phyloP scores from a whole-genome alignment of 352 stramenopile genomes.

The Phytopythium boreale region DNA sequence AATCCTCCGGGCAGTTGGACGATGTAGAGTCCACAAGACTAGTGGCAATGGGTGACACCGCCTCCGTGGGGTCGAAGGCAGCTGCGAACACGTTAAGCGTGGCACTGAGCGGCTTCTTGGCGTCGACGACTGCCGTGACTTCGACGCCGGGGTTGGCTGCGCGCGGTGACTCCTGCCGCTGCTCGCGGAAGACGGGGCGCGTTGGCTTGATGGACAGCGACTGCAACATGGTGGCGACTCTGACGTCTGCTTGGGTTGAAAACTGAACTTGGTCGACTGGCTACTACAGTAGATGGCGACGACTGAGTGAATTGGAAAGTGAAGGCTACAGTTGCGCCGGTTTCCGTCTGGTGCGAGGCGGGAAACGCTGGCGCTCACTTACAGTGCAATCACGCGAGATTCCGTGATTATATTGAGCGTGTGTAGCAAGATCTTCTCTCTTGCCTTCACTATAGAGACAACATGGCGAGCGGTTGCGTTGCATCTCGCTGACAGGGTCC shows the following conservation, averaged over 20 bases:
- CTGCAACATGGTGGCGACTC: slow-evolving; percentile 23
- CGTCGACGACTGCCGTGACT: slow-evolving; percentile 16
- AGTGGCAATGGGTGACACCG: not conserved
- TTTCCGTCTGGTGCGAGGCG: not conserved
- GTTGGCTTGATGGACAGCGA: slow-evolving; percentile 31
- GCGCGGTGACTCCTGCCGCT: slow-evolving; percentile 16
- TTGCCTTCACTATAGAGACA: not conserved
- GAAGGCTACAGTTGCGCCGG: not conserved
- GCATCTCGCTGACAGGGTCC: not conserved
- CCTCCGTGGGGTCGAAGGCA: not conserved
- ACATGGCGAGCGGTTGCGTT: not conserved
- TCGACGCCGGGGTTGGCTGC: slow-evolving; percentile 22
- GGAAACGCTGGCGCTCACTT: not conserved
- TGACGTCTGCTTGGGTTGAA: not conserved
- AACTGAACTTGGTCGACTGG: not conserved
- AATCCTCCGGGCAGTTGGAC: not conserved
- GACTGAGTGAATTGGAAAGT: slow-evolving; percentile 19
- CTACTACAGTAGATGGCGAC: not conserved
- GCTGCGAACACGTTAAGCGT: slow-evolving; percentile 26
- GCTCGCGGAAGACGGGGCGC: slow-evolving; percentile 16
- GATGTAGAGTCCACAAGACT: not conserved
- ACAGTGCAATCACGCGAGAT: not conserved
- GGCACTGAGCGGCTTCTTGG: slow-evolving; percentile 19
- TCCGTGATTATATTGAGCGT: not conserved
- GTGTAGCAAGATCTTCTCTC: not conserved